A percentile compares a stretch with the other conserved stretches of the same genome.
Evolutionary conservation across 768 basidiomycete genomes (phyloP).

Genomic region (Boletus eberwhitei): DNA sequence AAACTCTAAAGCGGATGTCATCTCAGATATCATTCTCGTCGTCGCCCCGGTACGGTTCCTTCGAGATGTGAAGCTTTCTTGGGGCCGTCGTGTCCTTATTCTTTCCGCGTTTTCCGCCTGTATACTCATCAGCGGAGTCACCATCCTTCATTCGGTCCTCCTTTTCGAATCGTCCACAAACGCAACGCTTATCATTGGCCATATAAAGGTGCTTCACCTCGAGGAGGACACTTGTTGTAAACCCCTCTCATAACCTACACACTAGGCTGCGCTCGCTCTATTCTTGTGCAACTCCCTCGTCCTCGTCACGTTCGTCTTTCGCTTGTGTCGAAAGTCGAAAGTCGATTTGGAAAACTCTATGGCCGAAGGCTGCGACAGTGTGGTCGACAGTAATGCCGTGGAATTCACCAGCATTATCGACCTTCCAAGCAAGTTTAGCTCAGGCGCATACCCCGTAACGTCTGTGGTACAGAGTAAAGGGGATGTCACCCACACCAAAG

Average conservation of each 20-base stretch:
- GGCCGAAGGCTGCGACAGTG: not conserved
- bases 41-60: conserved; percentile 12
- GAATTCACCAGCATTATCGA: conserved; percentile 20
- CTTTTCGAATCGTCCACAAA: conserved; percentile 8
- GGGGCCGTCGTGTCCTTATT: conserved; percentile 19
- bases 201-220: conserved; percentile 16
- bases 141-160: conserved; percentile 23
- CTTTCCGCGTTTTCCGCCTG: conserved; percentile 21
- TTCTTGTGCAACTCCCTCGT: conserved; percentile 23
- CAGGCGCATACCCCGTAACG: not conserved
- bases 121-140: conserved; percentile 18
- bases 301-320: conserved; percentile 16
- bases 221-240: not conserved
- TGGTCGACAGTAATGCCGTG: not conserved
- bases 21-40: conserved; percentile 24
- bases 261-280: conserved; percentile 19
- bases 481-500: not conserved
- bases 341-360: not conserved
- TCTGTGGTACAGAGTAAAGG: not conserved
- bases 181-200: conserved; percentile 16
- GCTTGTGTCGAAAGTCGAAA: conserved; percentile 1
- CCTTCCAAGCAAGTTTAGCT: conserved; percentile 15
- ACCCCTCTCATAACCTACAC: not conserved
- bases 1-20: conserved; percentile 16
- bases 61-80: conserved; percentile 13